Base-by-base conservation (phyloP, 108 stramenopile genomes). In the Discostella stelligeroides region DNA sequence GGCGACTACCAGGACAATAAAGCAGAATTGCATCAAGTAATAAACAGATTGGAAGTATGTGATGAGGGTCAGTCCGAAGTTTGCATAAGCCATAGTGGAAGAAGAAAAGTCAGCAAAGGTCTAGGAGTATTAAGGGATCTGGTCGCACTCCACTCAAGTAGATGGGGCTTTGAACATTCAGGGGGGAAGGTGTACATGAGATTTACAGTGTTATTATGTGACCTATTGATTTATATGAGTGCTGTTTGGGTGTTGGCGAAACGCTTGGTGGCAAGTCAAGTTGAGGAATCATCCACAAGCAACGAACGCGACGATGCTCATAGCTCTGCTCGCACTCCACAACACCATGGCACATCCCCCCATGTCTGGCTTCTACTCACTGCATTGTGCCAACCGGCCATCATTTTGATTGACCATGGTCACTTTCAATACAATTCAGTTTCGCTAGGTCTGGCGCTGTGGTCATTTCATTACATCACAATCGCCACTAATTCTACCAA, bases 381-480 rank as follows among this genome's bases (percentile, higher is more conserved):
- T 46, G 85, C 84, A 10, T 64, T 95, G 45, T 53, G 73, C 23
- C 82, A 89, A 63, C 97, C 97, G 0, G 88, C 93, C 7, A 73
- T 96, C 13, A 42, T 97, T 17, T 60, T 98, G 48, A 89, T 98
- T 48, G 97, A 98, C 76, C 96, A 98, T 71, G 97, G 97, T 23
- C 97, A 98, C 75, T 98, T 98, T 79, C 97, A 98, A 81, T 98
- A 98, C 88, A 98, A 98, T 74, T 84, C 87, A 15, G 83, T 92
- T 7, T 91, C 94, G 13, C 66, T 98, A 24, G 97, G 94, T 47
- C 70, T 97, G 10, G 86, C 92, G 12, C 53, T 96, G 53, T 86
- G 85, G 76, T 72, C 84, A 1, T 88, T 90, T 75, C 68, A 79
- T 39, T 83, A 66, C 63, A 86, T 90, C 73, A 81, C 84, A 11